Evolutionary conservation across 2,329 filamentous ascomycete species (phyloP).

Genomic region (Scytalidium lignicola): DNA sequence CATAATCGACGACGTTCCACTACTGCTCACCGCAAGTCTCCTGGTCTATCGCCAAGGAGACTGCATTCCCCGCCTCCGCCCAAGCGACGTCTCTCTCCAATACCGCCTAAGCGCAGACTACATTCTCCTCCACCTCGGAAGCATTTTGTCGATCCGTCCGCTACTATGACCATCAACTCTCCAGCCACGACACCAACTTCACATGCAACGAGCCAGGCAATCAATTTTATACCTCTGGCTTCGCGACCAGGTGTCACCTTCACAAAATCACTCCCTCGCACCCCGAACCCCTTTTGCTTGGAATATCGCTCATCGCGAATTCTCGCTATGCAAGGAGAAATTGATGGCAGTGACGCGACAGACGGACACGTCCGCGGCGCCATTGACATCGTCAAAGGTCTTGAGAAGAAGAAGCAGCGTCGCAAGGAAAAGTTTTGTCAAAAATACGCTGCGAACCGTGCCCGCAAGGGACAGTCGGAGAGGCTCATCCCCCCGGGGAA

Average conservation of each 20-base stretch:
- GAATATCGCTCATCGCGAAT: slow-evolving; percentile 36
- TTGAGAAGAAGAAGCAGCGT: slow-evolving; percentile 89
- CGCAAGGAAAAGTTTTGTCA: slow-evolving; percentile 89
- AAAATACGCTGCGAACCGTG: slow-evolving; percentile 77
- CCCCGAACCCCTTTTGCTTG: slow-evolving; percentile 63
- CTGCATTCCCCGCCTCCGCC: slow-evolving; percentile 45
- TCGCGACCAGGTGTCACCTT: slow-evolving; percentile 64
- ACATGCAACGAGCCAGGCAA: slow-evolving; percentile 33
- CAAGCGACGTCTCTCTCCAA: slow-evolving; percentile 29
- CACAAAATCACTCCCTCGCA: slow-evolving; percentile 83
- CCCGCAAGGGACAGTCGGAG: slow-evolving; percentile 57
- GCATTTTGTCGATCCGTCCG: slow-evolving; percentile 46
- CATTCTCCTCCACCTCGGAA: slow-evolving; percentile 35
- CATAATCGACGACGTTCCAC: slow-evolving; percentile 42
- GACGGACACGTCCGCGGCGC: slow-evolving; percentile 78
- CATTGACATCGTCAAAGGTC: slow-evolving; percentile 93
- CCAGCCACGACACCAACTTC: slow-evolving; percentile 39
- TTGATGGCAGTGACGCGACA: slow-evolving; percentile 27
- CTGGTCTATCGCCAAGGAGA: slow-evolving; percentile 56
- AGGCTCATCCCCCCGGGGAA: slow-evolving; percentile 72
- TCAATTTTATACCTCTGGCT: slow-evolving; percentile 41
- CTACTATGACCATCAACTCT: slow-evolving; percentile 53
- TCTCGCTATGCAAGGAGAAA: slow-evolving; percentile 35
- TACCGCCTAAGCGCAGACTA: slow-evolving; percentile 32
- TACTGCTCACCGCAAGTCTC: slow-evolving; percentile 35